Conservation (phyloP, 2,329 filamentous ascomycete genomes). For the Arthrobotrys entomopaga region DNA sequence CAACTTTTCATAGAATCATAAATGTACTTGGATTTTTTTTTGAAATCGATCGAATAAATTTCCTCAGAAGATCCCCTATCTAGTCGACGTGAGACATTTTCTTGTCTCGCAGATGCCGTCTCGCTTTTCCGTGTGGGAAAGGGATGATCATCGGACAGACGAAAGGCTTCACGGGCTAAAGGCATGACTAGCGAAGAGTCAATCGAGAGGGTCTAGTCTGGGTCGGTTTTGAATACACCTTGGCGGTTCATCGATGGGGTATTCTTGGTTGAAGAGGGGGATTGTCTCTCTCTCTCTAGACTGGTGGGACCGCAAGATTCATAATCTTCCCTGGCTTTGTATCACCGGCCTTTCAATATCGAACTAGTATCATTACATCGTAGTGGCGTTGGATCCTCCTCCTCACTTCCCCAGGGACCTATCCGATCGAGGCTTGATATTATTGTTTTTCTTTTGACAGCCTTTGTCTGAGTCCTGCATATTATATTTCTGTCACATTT, state of each 20-base stretch:
- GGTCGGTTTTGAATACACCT: too few relatives aligned
- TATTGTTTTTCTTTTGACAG: background rate
- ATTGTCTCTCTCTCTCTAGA: background rate
- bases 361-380: background rate
- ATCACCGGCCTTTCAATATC: background rate
- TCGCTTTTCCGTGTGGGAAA: too few relatives aligned
- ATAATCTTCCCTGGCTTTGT: background rate
- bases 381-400: background rate
- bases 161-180: conserved; percentile 14
- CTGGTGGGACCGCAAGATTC: conserved; percentile 30
- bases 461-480: conserved; percentile 5
- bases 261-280: too few relatives aligned
- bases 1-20: background rate
- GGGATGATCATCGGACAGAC: conserved; percentile 10
- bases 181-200: conserved; percentile 4
- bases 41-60: too few relatives aligned
- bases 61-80: too few relatives aligned
- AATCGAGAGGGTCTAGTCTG: background rate
- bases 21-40: too few relatives aligned
- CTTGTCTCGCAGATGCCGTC: too few relatives aligned
- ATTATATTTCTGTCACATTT: conserved; percentile 29
- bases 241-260: too few relatives aligned
- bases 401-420: background rate
- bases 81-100: too few relatives aligned
- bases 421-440: background rate